phyloP scores from a whole-genome alignment of 805 yeast species.

The Huiozyma naganishii region DNA sequence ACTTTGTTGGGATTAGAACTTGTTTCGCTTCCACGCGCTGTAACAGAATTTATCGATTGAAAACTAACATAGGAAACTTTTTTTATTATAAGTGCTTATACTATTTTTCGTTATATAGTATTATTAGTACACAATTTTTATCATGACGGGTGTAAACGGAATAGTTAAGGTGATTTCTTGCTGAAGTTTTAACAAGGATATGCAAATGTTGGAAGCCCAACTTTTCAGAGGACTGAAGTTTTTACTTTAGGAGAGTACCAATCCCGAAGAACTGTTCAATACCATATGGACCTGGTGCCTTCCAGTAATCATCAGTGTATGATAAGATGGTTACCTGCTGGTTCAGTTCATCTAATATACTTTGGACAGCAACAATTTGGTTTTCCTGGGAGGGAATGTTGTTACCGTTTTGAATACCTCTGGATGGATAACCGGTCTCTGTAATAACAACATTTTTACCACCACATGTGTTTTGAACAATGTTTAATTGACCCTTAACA shows the following conservation, averaged over 20 bases:
- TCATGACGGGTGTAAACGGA: too few species aligned
- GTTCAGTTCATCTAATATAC: constrained; percentile 48
- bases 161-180: too few species aligned
- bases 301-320: constrained; percentile 82
- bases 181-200: too few species aligned
- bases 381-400: constrained; percentile 63
- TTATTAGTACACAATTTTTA: too few species aligned
- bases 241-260: constrained; percentile 13
- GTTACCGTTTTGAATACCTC: constrained; percentile 59
- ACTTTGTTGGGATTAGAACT: too few species aligned
- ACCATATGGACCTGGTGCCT: constrained; percentile 68
- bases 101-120: too few species aligned
- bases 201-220: too few species aligned
- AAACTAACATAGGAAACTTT: too few species aligned
- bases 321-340: constrained; percentile 62
- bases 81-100: too few species aligned
- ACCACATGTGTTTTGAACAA: constrained; percentile 46
- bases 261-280: constrained; percentile 85
- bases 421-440: constrained; percentile 85
- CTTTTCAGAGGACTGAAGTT: too few species aligned
- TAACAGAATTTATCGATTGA: too few species aligned
- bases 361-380: constrained; percentile 57
- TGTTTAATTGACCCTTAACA: constrained; percentile 47
- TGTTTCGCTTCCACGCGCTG: too few species aligned
- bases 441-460: constrained; percentile 49